A percentile compares a stretch with the other conserved stretches of the same genome.
These are phyloP conservation scores for Spizellomyces sp. DNA, from an alignment of 192 early-diverging fungal genomes.

Conservation along the genomic window DNA sequence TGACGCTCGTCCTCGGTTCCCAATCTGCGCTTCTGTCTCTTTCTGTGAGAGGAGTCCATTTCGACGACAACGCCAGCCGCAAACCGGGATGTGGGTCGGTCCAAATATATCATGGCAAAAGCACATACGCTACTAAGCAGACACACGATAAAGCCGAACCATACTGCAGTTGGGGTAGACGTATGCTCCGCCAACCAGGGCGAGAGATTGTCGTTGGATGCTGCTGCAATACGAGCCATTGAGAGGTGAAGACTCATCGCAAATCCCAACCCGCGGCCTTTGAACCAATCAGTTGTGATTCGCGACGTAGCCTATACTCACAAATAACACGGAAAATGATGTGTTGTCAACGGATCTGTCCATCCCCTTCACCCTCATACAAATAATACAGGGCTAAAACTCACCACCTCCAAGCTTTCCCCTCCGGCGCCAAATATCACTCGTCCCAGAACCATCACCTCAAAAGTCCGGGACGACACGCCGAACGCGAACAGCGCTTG, in stretches of 20 bases:
- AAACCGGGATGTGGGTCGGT: constrained; percentile 45
- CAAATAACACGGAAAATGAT: not conserved
- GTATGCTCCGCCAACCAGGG: constrained; percentile 49
- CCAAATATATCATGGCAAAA: constrained; percentile 43
- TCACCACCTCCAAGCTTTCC: constrained; percentile 58
- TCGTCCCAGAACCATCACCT: constrained; percentile 57
- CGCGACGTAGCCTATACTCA: constrained; percentile 9
- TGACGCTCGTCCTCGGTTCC: constrained; percentile 11
- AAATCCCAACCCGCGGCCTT: constrained; percentile 59
- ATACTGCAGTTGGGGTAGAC: constrained; percentile 41
- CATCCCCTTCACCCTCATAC: not conserved
- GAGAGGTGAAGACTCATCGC: constrained; percentile 59
- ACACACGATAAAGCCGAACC: constrained; percentile 57
- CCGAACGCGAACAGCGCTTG: constrained; percentile 66
- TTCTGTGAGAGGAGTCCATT: not conserved
- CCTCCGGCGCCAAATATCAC: constrained; percentile 68
- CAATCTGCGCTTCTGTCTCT: not conserved
- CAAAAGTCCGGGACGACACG: constrained; percentile 44
- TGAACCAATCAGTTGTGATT: constrained; percentile 53
- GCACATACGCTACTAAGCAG: constrained; percentile 43
- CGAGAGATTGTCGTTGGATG: constrained; percentile 60
- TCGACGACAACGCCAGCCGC: constrained; percentile 44
- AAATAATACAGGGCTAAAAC: constrained; percentile 5
- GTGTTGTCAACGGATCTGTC: not conserved
- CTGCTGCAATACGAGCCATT: constrained; percentile 56